Evolutionary conservation across 2,329 filamentous ascomycete species (phyloP).

Genomic region (Sphaerostilbella broomeana): DNA sequence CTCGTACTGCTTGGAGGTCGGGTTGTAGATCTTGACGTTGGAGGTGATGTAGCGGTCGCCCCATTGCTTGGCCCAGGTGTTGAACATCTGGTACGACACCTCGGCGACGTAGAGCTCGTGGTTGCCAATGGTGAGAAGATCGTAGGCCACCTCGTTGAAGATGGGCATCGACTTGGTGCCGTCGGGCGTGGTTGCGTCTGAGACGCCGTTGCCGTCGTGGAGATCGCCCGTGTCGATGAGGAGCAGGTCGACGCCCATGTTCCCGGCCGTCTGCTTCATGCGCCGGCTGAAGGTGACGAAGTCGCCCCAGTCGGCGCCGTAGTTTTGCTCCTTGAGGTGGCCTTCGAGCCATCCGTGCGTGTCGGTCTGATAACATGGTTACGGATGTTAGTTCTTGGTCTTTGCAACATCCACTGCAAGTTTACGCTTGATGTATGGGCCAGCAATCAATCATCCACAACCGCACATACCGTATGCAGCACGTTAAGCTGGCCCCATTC

Average conservation of each 20-base stretch:
- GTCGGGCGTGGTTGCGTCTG: slow-evolving; percentile 52
- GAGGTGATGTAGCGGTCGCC: slow-evolving; percentile 40
- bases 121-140: slow-evolving; percentile 44
- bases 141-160: slow-evolving; percentile 37
- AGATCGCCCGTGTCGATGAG: slow-evolving; percentile 58
- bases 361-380: slow-evolving; percentile 37
- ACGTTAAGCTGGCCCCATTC: slow-evolving; percentile 61
- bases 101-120: slow-evolving; percentile 60
- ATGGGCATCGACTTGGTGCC: slow-evolving; percentile 46
- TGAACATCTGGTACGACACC: slow-evolving; percentile 55
- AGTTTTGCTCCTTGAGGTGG: slow-evolving; percentile 55
- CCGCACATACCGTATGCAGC: slow-evolving; percentile 42
- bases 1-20: slow-evolving; percentile 31
- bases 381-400: neutral
- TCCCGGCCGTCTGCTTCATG: slow-evolving; percentile 52
- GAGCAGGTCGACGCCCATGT: slow-evolving; percentile 52
- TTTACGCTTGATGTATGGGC: neutral
- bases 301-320: slow-evolving; percentile 61
- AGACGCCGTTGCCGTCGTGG: slow-evolving; percentile 59
- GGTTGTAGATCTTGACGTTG: slow-evolving; percentile 38
- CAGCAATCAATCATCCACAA: neutral
- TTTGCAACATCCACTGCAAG: too few relatives aligned
- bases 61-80: slow-evolving; percentile 51
- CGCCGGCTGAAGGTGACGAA: slow-evolving; percentile 53
- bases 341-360: slow-evolving; percentile 57